These are phyloP conservation scores for Didymella exigua DNA, from an alignment of 2,329 filamentous ascomycete species.

Conservation along the genomic window DNA sequence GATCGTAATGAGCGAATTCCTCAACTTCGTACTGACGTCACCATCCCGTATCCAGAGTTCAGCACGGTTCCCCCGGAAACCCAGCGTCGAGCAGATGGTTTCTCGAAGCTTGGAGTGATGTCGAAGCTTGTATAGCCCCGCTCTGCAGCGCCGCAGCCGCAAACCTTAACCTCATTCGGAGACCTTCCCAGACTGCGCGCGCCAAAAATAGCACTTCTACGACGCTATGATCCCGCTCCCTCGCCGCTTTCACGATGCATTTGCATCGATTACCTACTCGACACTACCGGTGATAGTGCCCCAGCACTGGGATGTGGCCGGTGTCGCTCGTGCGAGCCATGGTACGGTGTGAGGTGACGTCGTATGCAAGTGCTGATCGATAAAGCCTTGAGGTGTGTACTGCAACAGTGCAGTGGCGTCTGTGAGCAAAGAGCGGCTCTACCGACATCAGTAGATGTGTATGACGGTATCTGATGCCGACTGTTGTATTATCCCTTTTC, in stretches of 20 bases:
- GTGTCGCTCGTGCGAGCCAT: constrained; percentile 2
- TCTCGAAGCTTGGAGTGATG: constrained; percentile 3
- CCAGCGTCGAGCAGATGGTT: background rate
- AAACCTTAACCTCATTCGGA: constrained; percentile 5
- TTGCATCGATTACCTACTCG: background rate
- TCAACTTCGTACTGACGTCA: background rate
- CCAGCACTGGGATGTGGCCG: background rate
- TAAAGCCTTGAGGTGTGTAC: background rate
- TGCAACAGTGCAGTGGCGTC: constrained; percentile 13
- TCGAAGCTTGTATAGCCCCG: constrained; percentile 9
- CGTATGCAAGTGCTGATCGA: background rate
- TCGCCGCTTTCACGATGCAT: background rate
- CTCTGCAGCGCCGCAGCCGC: constrained; percentile 3
- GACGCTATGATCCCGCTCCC: background rate
- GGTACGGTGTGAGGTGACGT: constrained; percentile 3
- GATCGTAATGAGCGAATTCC: background rate
- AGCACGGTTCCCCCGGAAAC: background rate
- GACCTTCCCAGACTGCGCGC: background rate
- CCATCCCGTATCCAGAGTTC: background rate
- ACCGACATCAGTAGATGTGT: constrained; percentile 4
- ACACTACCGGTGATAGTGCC: background rate
- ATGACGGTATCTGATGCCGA: background rate
- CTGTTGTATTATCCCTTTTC: background rate
- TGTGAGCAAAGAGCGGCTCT: constrained; percentile 1
- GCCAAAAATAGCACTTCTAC: constrained; percentile 5